phyloP scores from a whole-genome alignment of 768 basidiomycete genomes.

The Rhizopogon vulgaris region DNA sequence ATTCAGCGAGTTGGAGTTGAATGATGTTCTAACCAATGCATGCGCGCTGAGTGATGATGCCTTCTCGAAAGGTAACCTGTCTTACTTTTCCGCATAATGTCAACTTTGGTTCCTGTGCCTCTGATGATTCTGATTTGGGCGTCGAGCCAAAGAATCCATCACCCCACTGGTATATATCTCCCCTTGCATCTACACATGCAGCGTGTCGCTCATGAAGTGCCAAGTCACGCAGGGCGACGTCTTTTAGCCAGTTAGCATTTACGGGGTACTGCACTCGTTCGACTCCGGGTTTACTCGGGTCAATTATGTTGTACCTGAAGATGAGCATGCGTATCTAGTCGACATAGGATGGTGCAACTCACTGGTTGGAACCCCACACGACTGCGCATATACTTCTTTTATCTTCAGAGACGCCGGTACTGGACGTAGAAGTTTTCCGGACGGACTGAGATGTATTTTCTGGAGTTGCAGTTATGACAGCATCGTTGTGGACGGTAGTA shows the following conservation, averaged over 20 bases:
- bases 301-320: slow-evolving; percentile 41
- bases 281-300: slow-evolving; percentile 30
- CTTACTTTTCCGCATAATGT: slow-evolving; percentile 64
- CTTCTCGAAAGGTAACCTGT: neutral
- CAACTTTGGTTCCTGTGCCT: slow-evolving; percentile 34
- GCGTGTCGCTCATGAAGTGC: slow-evolving; percentile 60
- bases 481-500: slow-evolving; percentile 32
- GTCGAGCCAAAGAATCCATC: slow-evolving; percentile 45
- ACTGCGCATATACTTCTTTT: slow-evolving; percentile 38
- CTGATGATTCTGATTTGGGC: slow-evolving; percentile 15
- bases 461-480: slow-evolving; percentile 7
- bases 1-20: slow-evolving; percentile 52
- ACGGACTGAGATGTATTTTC: neutral
- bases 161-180: slow-evolving; percentile 86
- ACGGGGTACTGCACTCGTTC: slow-evolving; percentile 46
- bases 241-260: slow-evolving; percentile 52
- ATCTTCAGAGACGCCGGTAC: slow-evolving; percentile 15
- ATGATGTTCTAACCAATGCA: slow-evolving; percentile 52
- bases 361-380: slow-evolving; percentile 78
- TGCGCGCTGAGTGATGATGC: neutral
- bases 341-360: slow-evolving; percentile 12
- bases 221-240: slow-evolving; percentile 68
- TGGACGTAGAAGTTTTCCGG: slow-evolving; percentile 8
- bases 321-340: neutral
- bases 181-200: slow-evolving; percentile 72